These are phyloP conservation scores for Colletotrichum sp. DNA, from an alignment of 2,329 filamentous ascomycete genomes.

Conservation along the genomic window DNA sequence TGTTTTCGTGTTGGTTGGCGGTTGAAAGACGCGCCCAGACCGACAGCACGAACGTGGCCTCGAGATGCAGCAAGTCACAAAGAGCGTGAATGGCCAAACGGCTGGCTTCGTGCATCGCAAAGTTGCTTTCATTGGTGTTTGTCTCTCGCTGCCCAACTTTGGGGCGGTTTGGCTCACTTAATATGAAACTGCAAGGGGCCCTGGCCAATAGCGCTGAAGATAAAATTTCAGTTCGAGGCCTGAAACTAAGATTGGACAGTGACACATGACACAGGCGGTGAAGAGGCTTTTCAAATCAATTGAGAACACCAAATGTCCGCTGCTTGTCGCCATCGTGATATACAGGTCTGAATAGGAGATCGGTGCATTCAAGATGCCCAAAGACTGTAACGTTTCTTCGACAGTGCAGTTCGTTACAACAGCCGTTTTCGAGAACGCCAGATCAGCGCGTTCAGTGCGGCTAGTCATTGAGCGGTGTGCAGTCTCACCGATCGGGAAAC, in stretches of 20 bases:
- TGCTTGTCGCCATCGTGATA: background rate
- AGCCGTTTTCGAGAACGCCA: background rate
- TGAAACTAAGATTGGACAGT: slow-evolving; percentile 2
- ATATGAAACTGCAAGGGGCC: slow-evolving; percentile 8
- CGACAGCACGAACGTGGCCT: background rate
- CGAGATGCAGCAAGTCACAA: background rate
- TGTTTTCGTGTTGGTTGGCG: background rate
- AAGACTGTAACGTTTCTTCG: background rate
- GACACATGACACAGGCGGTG: slow-evolving; percentile 2
- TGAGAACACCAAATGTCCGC: background rate
- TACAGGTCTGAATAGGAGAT: background rate
- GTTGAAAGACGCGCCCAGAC: background rate
- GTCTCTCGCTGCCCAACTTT: background rate
- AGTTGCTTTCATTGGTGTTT: background rate
- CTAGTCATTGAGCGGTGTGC: background rate
- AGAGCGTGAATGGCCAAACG: background rate
- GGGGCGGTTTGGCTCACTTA: background rate
- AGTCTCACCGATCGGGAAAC: background rate
- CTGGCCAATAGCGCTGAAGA: background rate
- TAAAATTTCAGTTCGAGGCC: background rate
- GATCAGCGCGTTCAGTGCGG: background rate
- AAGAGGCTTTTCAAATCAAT: background rate
- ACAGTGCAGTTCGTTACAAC: background rate
- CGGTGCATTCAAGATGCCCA: background rate
- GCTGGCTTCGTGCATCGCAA: background rate